Base-by-base conservation (phyloP, 2,329 filamentous ascomycete species). In the Monilinia aucupariae region DNA sequence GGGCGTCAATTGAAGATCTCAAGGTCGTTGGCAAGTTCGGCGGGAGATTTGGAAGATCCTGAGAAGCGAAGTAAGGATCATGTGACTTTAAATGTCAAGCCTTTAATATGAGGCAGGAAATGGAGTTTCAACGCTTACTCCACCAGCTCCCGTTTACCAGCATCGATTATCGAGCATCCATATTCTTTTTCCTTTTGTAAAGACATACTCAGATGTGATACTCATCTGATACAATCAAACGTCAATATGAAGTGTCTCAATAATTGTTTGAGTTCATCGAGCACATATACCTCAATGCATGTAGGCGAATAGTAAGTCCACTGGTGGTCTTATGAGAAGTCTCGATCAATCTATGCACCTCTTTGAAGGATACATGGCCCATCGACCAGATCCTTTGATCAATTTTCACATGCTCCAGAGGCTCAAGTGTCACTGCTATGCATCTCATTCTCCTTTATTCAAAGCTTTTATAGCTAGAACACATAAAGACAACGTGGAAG, bases 11-110 rank as follows among this genome's bases (percentile, higher is more conserved):
- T 64, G 62, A 22, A 58, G 41, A 54, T 60, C 34, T 37, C 45
- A 32, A 59, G 49, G 55, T 51, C 52, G 41, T 63, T 43, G 61
- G 22, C 50, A 60, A 34, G 64, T 63, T 65, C 50, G 37, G 53
- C 58, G 47, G 60, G 43, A 52, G 52, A 64, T 59, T 64, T 64
- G 60, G 43, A 62, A 64, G 62, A 64, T 64, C 49, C 58, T 64
- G 56, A 59, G 63, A 64, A 64, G 59, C 59, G 63, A 64, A 48
- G 63, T 62, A 45, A 12, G 4, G n/a, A 55, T 39, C 59, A 61
- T 53, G 59, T 61, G 59, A 61, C 30, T 12, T 10, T 20, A 0
- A 7, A 6, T n/a, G 5, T 25, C 9, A 9, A n/a, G 59, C 59
- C 59, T 61, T 34, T 7, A 25, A 20, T 25, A 8, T 5, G 13